phyloP scores from a whole-genome alignment of 73 alveolate species.

The Paramecium sonneborni region DNA sequence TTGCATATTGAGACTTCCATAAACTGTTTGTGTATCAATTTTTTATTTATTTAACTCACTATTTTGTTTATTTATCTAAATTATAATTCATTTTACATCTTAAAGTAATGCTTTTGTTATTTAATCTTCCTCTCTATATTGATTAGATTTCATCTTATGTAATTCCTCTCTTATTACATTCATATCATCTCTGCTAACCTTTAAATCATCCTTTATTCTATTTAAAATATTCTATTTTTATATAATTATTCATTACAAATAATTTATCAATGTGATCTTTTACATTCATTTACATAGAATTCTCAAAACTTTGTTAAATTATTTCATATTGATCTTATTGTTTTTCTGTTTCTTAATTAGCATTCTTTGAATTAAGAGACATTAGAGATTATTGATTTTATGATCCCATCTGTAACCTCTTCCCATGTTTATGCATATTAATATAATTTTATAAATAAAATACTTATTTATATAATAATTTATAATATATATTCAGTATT shows the following conservation, averaged over 20 bases:
- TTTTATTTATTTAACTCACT: not conserved
- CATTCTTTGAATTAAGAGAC: not conserved
- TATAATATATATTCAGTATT: too few species aligned
- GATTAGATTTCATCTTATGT: not conserved
- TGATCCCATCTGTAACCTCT: slow-evolving; percentile 22
- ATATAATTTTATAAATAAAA: not conserved
- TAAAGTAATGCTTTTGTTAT: not conserved
- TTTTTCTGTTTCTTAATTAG: not conserved
- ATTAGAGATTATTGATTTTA: not conserved
- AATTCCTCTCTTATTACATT: slow-evolving; percentile 6
- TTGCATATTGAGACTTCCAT: slow-evolving; percentile 21
- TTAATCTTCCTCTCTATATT: slow-evolving; percentile 16
- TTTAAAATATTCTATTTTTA: not conserved
- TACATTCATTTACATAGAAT: slow-evolving; percentile 9
- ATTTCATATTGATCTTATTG: not conserved
- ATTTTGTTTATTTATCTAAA: not conserved
- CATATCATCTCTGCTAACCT: slow-evolving; percentile 22
- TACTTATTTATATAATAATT: not conserved
- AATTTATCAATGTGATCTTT: slow-evolving; percentile 55
- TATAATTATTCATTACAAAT: not conserved
- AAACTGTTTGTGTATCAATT: not conserved
- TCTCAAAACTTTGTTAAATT: not conserved
- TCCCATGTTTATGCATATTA: slow-evolving; percentile 41
- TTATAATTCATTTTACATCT: not conserved
- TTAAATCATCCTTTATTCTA: slow-evolving; percentile 33